Evolutionary conservation across 495 filamentous ascomycete species (phyloP).

Genomic region (Penicillium roqueforti): DNA sequence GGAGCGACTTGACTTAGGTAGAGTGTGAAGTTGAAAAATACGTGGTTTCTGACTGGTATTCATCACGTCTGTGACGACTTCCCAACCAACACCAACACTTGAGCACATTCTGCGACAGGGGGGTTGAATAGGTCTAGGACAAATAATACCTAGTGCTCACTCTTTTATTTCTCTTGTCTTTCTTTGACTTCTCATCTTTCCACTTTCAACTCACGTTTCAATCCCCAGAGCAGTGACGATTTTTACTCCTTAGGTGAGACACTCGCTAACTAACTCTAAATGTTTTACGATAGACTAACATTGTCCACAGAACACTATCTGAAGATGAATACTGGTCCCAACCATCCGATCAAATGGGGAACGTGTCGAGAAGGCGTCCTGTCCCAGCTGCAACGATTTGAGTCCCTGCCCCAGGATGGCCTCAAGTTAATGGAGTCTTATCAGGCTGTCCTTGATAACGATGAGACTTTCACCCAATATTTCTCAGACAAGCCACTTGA

Average conservation of each 20-base stretch:
- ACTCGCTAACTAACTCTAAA: neutral
- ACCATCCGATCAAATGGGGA: slow-evolving; percentile 1
- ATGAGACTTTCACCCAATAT: slow-evolving; percentile 7
- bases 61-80: neutral
- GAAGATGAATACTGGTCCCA: neutral
- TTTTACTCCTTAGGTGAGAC: neutral
- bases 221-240: neutral
- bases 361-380: neutral
- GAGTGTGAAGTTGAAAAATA: neutral
- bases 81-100: neutral
- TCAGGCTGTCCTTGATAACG: slow-evolving; percentile 1
- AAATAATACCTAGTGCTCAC: neutral
- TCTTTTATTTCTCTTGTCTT: neutral
- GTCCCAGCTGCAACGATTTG: neutral
- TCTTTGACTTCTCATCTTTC: neutral
- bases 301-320: neutral
- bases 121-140: neutral
- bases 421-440: neutral
- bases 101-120: neutral
- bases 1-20: too few relatives aligned
- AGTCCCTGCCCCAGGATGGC: neutral
- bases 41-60: neutral
- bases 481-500: neutral
- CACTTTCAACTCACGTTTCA: neutral
- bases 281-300: neutral